These are phyloP conservation scores for Triglochin maritima DNA, from an alignment of 106 monocot species.

Conservation along the genomic window DNA sequence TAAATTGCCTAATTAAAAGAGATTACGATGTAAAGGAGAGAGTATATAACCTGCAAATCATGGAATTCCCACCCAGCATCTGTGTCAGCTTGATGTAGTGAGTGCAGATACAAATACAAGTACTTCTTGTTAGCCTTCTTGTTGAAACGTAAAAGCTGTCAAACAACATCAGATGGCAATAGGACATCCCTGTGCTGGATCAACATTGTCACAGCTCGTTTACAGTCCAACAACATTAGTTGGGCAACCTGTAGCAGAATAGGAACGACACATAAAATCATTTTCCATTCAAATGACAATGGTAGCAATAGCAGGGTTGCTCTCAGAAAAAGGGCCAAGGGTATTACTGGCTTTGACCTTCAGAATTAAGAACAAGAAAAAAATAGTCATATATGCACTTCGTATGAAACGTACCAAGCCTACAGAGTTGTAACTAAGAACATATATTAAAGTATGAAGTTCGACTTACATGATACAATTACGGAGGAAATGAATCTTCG, in stretches of 20 bases:
- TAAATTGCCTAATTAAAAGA: neutral
- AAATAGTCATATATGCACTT: too few species aligned
- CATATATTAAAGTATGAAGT: too few species aligned
- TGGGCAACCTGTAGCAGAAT: slow-evolving; percentile 53
- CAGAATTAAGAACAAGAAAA: too few species aligned
- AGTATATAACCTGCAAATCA: slow-evolving; percentile 76
- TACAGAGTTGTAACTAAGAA: too few species aligned
- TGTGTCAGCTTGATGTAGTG: slow-evolving; percentile 64
- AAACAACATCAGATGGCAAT: slow-evolving; percentile 67
- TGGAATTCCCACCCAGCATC: slow-evolving; percentile 86
- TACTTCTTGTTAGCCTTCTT: slow-evolving; percentile 49
- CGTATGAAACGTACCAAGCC: too few species aligned
- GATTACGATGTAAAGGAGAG: neutral
- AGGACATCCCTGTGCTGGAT: slow-evolving; percentile 68
- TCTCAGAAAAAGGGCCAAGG: neutral
- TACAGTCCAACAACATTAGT: slow-evolving; percentile 78
- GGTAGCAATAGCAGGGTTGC: neutral
- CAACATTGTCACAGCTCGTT: slow-evolving; percentile 57
- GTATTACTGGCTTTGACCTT: too few species aligned
- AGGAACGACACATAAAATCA: neutral
- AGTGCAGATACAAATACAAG: slow-evolving; percentile 72
- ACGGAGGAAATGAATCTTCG: too few species aligned
- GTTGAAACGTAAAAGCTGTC: slow-evolving; percentile 38
- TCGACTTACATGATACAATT: too few species aligned
- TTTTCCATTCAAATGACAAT: neutral